Evolutionary conservation across 2,329 filamentous ascomycete genomes (phyloP).

Genomic region (Aplosporella prunicola): DNA sequence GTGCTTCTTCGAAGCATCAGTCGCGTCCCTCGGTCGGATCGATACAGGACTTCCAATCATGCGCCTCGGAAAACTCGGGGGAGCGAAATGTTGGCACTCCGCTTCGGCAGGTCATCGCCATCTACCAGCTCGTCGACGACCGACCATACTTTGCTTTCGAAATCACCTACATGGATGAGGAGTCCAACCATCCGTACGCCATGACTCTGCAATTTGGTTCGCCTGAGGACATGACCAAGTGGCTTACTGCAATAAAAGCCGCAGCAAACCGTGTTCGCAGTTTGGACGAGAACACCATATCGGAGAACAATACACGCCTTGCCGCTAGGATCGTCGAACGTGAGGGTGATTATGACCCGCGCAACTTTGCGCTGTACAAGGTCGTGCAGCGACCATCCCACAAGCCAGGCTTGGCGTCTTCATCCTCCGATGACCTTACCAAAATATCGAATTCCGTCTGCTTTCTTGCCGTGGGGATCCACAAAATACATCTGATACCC

Average conservation of each 20-base stretch:
- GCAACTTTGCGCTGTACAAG: constrained; percentile 58
- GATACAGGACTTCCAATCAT: constrained; percentile 50
- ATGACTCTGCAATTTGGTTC: constrained; percentile 57
- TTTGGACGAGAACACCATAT: constrained; percentile 44
- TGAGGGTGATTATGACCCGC: constrained; percentile 59
- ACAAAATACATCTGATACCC: constrained; percentile 61
- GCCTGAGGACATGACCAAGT: constrained; percentile 54
- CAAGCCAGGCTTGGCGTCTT: constrained; percentile 47
- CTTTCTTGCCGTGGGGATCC: constrained; percentile 59
- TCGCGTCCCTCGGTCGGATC: constrained; percentile 51
- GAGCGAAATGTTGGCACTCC: constrained; percentile 50
- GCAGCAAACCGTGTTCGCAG: constrained; percentile 48
- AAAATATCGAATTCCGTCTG: constrained; percentile 56
- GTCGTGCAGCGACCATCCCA: constrained; percentile 54
- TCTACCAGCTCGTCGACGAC: constrained; percentile 58
- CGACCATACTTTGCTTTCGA: constrained; percentile 58
- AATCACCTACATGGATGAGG: constrained; percentile 58
- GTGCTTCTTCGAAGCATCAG: constrained; percentile 41
- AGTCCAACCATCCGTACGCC: constrained; percentile 49
- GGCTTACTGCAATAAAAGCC: constrained; percentile 53
- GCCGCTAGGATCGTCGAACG: constrained; percentile 53
- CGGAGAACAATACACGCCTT: constrained; percentile 52
- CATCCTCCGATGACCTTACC: constrained; percentile 57
- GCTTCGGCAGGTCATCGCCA: constrained; percentile 57
- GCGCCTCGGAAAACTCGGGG: constrained; percentile 39